Conservation (phyloP, 2,329 filamentous ascomycete genomes). For the Leptographium lundbergii region DNA sequence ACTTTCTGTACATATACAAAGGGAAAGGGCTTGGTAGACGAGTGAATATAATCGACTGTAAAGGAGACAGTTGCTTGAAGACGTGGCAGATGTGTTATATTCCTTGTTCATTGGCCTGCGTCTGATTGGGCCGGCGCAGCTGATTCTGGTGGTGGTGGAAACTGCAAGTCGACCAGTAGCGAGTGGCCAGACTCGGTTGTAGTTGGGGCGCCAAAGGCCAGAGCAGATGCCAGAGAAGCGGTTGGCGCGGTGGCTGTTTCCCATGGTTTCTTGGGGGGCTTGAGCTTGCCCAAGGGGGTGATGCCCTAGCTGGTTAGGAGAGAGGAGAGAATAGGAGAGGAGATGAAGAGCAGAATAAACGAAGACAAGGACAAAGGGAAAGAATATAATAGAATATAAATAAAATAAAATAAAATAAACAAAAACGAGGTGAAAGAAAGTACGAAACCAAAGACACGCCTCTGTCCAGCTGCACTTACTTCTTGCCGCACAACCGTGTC, state of each 20-base stretch:
- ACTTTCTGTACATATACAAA: constrained; percentile 15
- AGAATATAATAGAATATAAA: no score
- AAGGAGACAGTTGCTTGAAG: no score
- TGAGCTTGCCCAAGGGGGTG: constrained; percentile 33
- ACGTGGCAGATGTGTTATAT: no score
- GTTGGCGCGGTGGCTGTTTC: constrained; percentile 40
- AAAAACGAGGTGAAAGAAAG: background rate
- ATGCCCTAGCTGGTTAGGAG: constrained; percentile 22
- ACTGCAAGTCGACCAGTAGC: constrained; percentile 19
- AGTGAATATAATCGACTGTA: constrained; percentile 9
- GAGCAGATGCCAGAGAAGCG: background rate
- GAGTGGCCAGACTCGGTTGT: background rate
- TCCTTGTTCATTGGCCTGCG: background rate
- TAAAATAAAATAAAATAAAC: background rate
- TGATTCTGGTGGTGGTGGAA: constrained; percentile 16
- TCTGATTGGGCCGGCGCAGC: background rate
- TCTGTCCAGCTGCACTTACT: constrained; percentile 27
- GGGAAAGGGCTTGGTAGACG: constrained; percentile 9
- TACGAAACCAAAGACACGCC: no score
- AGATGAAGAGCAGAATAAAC: no score
- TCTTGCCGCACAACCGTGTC: constrained; percentile 63
- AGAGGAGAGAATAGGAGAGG: background rate
- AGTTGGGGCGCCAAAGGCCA: background rate
- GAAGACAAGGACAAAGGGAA: no score
- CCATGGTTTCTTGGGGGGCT: constrained; percentile 57